These are phyloP conservation scores for Tricholoma saponaceum DNA, from an alignment of 768 basidiomycete species.

Conservation along the genomic window DNA sequence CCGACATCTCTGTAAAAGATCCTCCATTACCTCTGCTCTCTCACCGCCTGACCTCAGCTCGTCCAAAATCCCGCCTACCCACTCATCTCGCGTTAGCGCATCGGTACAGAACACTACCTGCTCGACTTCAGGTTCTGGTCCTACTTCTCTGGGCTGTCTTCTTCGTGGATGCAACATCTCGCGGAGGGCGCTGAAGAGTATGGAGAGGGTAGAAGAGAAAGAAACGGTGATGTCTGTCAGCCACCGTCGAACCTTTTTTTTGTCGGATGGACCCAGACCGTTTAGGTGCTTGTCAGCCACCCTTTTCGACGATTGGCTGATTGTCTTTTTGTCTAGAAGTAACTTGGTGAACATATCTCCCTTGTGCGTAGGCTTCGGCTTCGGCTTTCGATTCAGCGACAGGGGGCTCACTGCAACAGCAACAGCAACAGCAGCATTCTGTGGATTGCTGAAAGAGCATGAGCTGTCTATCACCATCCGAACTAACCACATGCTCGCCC, in stretches of 20 bases:
- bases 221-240: not conserved
- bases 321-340: not conserved
- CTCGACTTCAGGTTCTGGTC: not conserved
- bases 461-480: not conserved
- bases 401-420: not conserved
- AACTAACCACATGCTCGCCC: not conserved
- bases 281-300: not conserved
- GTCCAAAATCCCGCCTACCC: not conserved
- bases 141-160: not conserved
- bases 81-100: not conserved
- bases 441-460: not conserved
- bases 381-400: not conserved
- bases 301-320: not conserved
- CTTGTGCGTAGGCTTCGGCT: not conserved
- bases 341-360: not conserved
- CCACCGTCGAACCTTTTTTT: not conserved
- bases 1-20: not conserved
- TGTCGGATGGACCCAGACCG: not conserved
- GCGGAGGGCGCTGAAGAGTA: not conserved
- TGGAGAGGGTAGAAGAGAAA: not conserved
- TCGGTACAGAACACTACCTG: not conserved
- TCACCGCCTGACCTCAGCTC: not conserved
- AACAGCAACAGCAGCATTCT: not conserved
- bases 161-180: not conserved
- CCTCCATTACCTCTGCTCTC: not conserved